phyloP scores from a whole-genome alignment of 768 basidiomycete genomes.

The Krasilnikovozyma curviuscula region DNA sequence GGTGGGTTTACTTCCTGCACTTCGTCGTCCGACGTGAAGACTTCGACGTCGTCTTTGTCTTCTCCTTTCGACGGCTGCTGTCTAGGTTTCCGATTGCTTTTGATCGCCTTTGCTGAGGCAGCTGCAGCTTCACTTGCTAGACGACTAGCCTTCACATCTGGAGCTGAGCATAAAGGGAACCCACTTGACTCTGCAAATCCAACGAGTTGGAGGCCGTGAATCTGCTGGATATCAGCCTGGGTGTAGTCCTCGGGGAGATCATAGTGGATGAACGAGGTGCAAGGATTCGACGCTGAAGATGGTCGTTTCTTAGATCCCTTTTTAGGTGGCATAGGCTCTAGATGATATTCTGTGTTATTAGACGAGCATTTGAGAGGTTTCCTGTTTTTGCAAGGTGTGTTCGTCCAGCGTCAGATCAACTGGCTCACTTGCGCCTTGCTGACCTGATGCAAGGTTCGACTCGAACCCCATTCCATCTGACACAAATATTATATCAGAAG shows the following conservation, averaged over 20 bases:
- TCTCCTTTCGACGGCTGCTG: not conserved
- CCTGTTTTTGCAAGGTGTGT: not conserved
- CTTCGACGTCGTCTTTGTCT: not conserved
- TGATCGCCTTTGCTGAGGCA: not conserved
- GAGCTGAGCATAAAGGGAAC: conserved; percentile 2
- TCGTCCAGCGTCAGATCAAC: not conserved
- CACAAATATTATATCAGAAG: not conserved
- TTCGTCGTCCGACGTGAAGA: not conserved
- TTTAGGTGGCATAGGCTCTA: conserved; percentile 7
- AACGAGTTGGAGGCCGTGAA: conserved; percentile 4
- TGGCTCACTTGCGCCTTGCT: no score
- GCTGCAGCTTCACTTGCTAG: not conserved
- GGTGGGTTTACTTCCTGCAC: no score
- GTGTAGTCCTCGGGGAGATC: no score
- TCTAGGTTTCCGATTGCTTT: not conserved
- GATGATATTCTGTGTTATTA: no score
- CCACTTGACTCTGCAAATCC: not conserved
- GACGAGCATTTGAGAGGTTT: not conserved
- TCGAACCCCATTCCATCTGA: not conserved
- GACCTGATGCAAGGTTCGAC: no score
- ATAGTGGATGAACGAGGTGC: not conserved
- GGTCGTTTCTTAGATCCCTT: not conserved
- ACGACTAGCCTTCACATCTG: not conserved
- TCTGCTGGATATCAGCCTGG: not conserved
- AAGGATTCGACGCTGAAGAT: no score